Evolutionary conservation across 768 basidiomycete species (phyloP).

Genomic region (Naganishia onofrii): DNA sequence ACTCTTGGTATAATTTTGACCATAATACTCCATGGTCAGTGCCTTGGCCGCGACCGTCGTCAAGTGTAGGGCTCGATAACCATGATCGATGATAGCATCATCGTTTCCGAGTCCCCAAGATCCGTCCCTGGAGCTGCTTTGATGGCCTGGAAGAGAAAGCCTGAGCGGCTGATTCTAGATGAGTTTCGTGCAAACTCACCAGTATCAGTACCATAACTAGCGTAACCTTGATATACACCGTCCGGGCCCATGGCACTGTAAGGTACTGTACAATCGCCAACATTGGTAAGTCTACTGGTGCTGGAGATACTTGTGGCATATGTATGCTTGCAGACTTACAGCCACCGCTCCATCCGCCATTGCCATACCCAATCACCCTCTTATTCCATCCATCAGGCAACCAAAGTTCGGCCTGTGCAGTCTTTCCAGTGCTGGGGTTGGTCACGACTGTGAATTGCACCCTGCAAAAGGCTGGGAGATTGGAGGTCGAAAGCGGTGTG

Average conservation of each 20-base stretch:
- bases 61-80: slow-evolving; percentile 9
- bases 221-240: slow-evolving; percentile 1
- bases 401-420: no score
- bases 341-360: slow-evolving; percentile 16
- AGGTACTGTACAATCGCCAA: not conserved
- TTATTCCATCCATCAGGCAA: no score
- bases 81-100: slow-evolving; percentile 13
- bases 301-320: not conserved
- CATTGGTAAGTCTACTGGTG: not conserved
- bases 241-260: not conserved
- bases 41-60: not conserved
- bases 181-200: not conserved
- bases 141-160: not conserved
- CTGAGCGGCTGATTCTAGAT: not conserved
- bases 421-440: not conserved
- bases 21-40: not conserved
- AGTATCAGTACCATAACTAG: slow-evolving; percentile 2
- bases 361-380: not conserved
- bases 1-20: slow-evolving; percentile 4
- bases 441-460: not conserved
- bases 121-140: slow-evolving; percentile 1
- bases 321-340: not conserved
- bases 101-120: slow-evolving; percentile 12
- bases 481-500: not conserved
- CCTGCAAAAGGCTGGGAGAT: not conserved